Evolutionary conservation across 805 yeast genomes (phyloP), one percentile per base, ranked within the genome.

Genomic region (Kuraishia cidri): DNA sequence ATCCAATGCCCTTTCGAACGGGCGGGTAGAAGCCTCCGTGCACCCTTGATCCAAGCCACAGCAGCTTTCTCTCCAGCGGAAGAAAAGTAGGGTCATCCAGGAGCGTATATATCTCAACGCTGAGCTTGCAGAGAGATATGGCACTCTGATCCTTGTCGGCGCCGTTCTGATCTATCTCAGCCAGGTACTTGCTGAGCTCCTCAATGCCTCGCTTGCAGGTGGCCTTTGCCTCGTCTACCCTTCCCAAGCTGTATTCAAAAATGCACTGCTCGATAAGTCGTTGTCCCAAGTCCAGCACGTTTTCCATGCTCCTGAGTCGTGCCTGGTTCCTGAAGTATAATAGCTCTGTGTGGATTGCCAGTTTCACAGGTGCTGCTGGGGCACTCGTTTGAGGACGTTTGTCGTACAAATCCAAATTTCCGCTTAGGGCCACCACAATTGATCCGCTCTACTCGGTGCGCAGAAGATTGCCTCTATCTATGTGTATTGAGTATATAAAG

Each of bases 41-140:
- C 9, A 32, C 24, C 21, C 28, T 40, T 7, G 56, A 50, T 14
- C 41, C 36, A 11, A 46, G 42, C 54, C 54, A 49, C 7, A 26
- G 17, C 10, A 48, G 24, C 23, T 40, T 43, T 7, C 42, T 43
- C 25, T 43, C 39, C 9, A 36, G 19, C 1, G 44, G 25, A 24
- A 41, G n/a, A 19, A 30, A 32, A 4, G 25, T 13, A 2, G 25
- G 8, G 3, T 30, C 30, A 2, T 12, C 28, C 15, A 34, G 16
- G 21, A 26, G 19, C 12, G 43, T 46, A 31, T 42, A 38, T 4
- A 44, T 24, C 3, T 16, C 29, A 26, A 44, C n/a, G 3, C 41
- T 26, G 9, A 20, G 18, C 8, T 23, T 28, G n/a, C 47, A 39
- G 4, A 25, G 27, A n/a, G 27, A 44, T 9, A 27, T 21, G 20